Evolutionary conservation across 495 filamentous ascomycete species (phyloP).

Genomic region (Hyaloscypha bicolor): DNA sequence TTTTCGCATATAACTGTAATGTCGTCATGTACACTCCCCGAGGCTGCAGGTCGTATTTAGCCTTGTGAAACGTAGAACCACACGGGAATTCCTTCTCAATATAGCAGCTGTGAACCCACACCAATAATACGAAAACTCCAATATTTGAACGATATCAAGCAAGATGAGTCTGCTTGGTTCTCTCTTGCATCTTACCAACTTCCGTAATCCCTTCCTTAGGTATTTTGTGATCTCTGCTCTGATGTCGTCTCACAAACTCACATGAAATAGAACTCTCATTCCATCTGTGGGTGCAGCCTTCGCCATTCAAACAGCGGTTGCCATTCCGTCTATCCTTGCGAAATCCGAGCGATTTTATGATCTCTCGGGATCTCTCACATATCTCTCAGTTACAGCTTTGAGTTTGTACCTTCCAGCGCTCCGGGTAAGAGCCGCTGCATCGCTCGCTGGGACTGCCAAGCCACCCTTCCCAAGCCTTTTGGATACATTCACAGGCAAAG

Average conservation of each 20-base stretch:
- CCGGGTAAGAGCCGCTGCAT: slow-evolving; percentile 47
- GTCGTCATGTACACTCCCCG: slow-evolving; percentile 2
- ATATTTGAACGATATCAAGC: background rate
- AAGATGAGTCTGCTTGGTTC: slow-evolving; percentile 50
- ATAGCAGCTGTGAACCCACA: background rate
- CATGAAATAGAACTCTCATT: slow-evolving; percentile 46
- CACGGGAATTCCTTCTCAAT: background rate
- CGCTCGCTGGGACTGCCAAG: slow-evolving; percentile 38
- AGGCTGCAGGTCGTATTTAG: background rate
- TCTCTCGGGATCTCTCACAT: slow-evolving; percentile 62
- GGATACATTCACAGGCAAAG: slow-evolving; percentile 39
- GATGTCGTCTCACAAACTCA: background rate
- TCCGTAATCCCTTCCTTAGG: slow-evolving; percentile 58
- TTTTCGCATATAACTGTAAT: too few relatives aligned
- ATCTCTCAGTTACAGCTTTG: slow-evolving; percentile 56
- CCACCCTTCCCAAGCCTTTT: slow-evolving; percentile 52
- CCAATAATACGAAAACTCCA: background rate
- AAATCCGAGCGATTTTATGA: slow-evolving; percentile 68
- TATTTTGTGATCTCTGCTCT: background rate
- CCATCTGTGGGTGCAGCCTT: slow-evolving; percentile 59
- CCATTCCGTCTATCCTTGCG: slow-evolving; percentile 57
- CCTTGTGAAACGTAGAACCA: background rate
- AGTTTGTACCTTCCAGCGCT: slow-evolving; percentile 61
- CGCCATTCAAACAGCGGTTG: slow-evolving; percentile 55
- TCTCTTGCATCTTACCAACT: slow-evolving; percentile 59